These are phyloP conservation scores for Globisporangium nagaii DNA, from an alignment of 352 stramenopile species.

Conservation along the genomic window DNA sequence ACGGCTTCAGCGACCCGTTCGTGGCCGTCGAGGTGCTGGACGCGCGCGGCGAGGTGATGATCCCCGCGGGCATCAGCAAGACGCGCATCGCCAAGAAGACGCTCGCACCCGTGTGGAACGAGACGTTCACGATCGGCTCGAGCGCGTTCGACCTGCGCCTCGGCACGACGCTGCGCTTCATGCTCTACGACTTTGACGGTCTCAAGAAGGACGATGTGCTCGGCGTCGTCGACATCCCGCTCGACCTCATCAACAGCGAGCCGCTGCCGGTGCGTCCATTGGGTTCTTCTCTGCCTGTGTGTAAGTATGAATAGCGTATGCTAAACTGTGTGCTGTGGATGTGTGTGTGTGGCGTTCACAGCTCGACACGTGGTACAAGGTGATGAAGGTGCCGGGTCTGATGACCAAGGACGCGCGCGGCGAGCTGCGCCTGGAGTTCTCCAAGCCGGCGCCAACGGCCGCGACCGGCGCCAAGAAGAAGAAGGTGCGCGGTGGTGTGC, in stretches of 20 bases:
- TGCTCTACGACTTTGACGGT: slow-evolving; percentile 54
- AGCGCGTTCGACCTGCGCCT: slow-evolving; percentile 46
- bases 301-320: too few species aligned
- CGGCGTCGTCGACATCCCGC: slow-evolving; percentile 61
- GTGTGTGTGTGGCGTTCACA: background rate
- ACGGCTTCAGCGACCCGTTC: slow-evolving; percentile 73
- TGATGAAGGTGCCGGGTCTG: slow-evolving; percentile 30
- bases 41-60: slow-evolving; percentile 32
- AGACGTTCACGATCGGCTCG: slow-evolving; percentile 39
- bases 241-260: slow-evolving; percentile 34
- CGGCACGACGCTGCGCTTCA: slow-evolving; percentile 54
- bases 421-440: slow-evolving; percentile 47
- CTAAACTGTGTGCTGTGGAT: too few species aligned
- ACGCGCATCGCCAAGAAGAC: slow-evolving; percentile 44
- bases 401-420: slow-evolving; percentile 56
- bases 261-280: slow-evolving; percentile 10
- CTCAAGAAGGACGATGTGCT: slow-evolving; percentile 58
- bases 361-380: slow-evolving; percentile 40
- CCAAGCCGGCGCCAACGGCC: background rate
- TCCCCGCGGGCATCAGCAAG: slow-evolving; percentile 33
- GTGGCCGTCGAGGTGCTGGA: slow-evolving; percentile 53
- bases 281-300: background rate
- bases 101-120: slow-evolving; percentile 44
- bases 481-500: background rate
- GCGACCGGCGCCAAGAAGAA: slow-evolving; percentile 2